Base-by-base conservation (phyloP, 306 rosid genomes). In the Rosa chinensis region DNA sequence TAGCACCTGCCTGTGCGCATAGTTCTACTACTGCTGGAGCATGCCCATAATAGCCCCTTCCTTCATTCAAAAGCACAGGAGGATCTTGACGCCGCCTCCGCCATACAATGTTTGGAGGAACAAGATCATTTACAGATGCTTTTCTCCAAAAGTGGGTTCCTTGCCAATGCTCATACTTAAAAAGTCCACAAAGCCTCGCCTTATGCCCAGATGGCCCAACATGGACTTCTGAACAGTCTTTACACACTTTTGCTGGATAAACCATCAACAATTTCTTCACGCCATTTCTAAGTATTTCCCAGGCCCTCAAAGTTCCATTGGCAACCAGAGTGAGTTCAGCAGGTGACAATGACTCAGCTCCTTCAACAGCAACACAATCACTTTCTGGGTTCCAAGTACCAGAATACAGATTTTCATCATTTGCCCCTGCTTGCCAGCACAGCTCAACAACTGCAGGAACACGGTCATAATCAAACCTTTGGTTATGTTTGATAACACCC, bases 151-250 rank as follows among this genome's bases (percentile, higher is more conserved):
- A 87, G 85, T 96, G 98, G 67, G 85, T 70, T 76, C 93, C 97
- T 77, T 87, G 85, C 93, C 94, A 87, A 77, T 88, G 86, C 89
- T 93, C 93, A 77, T 88, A 91, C 91, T 87, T 89, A 66, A 95
- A 93, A 63, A 95, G 84, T 43, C 94, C 98, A 80, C 97, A 90
- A 17, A 89, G 92, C 85, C 94, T 87, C 71, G 94, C 96, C 87
- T 79, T 84, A 81, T 93, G 97, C 52, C 98, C 99, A 44, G 97
- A 91, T 9, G 89, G 97, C 81, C 99, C 97, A 80, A 91, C 83
- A 73, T 92, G 99, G 83, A 94, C 93, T 85, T 94, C 89, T 11
- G 93, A 89, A 88, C 97, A 94, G 78, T 87, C 53, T 82, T 91
- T 89, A 84, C 97, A 94, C 78, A 94, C 95, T 85, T 94, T 94